Conservation (phyloP, 441 rosid genomes). For the Jatropha multifida region DNA sequence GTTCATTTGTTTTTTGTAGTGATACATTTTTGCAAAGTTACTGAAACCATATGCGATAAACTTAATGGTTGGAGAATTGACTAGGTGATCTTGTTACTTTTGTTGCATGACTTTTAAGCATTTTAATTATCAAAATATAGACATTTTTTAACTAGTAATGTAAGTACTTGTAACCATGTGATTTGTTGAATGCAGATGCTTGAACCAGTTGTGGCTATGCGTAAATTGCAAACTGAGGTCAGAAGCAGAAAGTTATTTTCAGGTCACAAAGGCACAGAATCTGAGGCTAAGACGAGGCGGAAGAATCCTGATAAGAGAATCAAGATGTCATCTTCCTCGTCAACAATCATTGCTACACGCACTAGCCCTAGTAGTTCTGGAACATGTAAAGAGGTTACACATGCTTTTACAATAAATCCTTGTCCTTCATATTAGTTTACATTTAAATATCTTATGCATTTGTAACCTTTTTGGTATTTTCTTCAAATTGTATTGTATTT, state of each 20-base stretch:
- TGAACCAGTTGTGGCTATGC: conserved; percentile 44
- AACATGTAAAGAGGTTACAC: conserved; percentile 32
- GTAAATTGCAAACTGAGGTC: conserved; percentile 29
- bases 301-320: conserved; percentile 29
- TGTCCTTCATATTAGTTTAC: background rate
- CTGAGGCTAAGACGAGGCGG: conserved; percentile 27
- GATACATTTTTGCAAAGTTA: background rate
- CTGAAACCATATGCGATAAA: background rate
- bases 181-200: conserved; percentile 42
- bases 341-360: conserved; percentile 18
- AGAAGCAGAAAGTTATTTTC: conserved; percentile 27
- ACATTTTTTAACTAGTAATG: background rate
- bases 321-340: conserved; percentile 35
- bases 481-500: background rate
- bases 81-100: background rate
- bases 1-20: no score
- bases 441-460: background rate
- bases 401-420: no score
- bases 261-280: conserved; percentile 14
- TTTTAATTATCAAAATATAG: background rate
- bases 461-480: background rate
- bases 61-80: background rate
- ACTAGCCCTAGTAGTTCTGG: conserved; percentile 27
- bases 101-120: background rate
- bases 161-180: conserved; percentile 14